Conservation (phyloP, 148 eudicot genomes). For the Simmondsia chinensis region DNA sequence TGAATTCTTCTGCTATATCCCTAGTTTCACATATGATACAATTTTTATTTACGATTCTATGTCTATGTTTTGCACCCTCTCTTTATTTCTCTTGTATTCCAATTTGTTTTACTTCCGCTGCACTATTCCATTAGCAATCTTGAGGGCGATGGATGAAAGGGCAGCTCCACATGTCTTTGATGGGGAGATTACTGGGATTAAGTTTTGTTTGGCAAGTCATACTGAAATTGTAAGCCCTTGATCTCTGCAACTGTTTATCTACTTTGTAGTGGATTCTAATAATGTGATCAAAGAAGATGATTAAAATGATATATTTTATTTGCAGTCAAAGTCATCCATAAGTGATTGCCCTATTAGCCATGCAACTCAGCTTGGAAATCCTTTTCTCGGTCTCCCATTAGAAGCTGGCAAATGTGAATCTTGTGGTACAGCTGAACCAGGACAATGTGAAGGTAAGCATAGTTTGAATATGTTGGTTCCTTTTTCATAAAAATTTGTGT, state of each 20-base stretch:
- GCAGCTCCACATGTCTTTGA: slow-evolving; percentile 25
- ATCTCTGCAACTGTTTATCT: neutral
- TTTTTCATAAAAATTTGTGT: neutral
- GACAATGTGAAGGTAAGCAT: slow-evolving; percentile 70
- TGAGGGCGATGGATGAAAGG: slow-evolving; percentile 35
- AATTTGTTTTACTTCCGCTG: neutral
- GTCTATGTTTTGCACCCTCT: neutral
- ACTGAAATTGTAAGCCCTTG: slow-evolving; percentile 48
- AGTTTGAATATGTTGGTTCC: neutral
- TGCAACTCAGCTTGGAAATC: slow-evolving; percentile 69
- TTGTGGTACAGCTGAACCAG: slow-evolving; percentile 74
- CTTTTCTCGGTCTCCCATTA: slow-evolving; percentile 75
- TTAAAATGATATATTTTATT: neutral
- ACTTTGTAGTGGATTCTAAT: neutral
- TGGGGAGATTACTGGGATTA: slow-evolving; percentile 49
- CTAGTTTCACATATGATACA: neutral
- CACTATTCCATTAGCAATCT: neutral
- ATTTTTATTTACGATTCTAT: neutral
- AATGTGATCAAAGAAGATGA: neutral
- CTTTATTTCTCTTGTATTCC: slow-evolving; percentile 2
- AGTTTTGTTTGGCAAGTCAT: slow-evolving; percentile 49
- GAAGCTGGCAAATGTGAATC: slow-evolving; percentile 77
- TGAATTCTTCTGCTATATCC: neutral
- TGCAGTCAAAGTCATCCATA: slow-evolving; percentile 57
- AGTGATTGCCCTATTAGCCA: slow-evolving; percentile 73